phyloP scores from a whole-genome alignment of 2,329 filamentous ascomycete species.

The Trichoderma cornu-damae region DNA sequence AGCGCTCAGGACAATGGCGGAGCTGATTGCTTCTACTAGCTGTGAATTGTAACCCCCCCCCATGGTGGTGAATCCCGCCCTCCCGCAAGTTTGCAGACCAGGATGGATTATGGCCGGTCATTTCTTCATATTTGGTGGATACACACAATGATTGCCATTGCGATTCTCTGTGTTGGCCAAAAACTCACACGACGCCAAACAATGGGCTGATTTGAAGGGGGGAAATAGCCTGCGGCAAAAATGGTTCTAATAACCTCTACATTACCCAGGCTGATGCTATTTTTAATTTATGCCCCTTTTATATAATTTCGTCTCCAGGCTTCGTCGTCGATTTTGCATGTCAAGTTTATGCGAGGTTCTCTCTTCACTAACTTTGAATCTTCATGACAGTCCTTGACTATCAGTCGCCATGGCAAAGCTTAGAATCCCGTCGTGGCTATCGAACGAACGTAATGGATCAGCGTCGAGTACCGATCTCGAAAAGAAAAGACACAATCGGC shows the following conservation, averaged over 20 bases:
- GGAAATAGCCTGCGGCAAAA: too few species aligned
- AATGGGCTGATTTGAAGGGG: not conserved
- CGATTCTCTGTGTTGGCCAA: not conserved
- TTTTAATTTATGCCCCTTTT: too few species aligned
- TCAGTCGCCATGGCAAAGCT: constrained; percentile 30
- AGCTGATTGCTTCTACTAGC: not conserved
- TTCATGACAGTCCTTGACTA: not conserved
- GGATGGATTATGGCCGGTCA: not conserved
- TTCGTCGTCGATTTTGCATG: too few species aligned
- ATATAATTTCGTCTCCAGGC: not conserved
- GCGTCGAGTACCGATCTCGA: constrained; percentile 24
- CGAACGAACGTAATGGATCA: constrained; percentile 23
- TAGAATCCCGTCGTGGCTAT: constrained; percentile 35
- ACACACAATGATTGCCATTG: not conserved
- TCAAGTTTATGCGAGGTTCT: too few species aligned
- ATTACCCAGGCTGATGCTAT: too few species aligned
- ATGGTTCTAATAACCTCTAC: too few species aligned
- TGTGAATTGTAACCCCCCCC: not conserved
- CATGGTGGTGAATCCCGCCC: not conserved
- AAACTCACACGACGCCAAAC: not conserved
- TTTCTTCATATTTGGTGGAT: not conserved
- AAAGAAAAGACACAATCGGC: constrained; percentile 35
- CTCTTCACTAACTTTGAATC: not conserved
- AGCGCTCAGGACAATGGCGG: not conserved
- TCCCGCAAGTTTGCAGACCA: not conserved